Evolutionary conservation across 106 monocot species (phyloP).

Genomic region (Dioscorea zingiberensis): DNA sequence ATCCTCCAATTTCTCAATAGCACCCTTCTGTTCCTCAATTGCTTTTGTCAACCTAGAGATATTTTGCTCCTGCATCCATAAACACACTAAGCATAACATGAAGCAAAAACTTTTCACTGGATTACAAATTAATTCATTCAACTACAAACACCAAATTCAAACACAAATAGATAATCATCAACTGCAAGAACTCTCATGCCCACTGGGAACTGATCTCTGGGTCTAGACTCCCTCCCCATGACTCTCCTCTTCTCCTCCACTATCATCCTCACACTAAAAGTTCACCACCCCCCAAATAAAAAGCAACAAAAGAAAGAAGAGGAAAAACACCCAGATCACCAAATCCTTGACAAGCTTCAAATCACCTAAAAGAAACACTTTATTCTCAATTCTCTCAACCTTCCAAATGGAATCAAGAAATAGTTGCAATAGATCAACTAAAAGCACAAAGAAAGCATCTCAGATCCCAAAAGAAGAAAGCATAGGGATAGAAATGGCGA

Average conservation of each 20-base stretch:
- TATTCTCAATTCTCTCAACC: not conserved
- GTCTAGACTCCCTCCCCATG: constrained; percentile 1
- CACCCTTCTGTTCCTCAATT: too few relatives aligned
- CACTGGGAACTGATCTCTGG: constrained; percentile 13
- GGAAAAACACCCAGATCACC: constrained; percentile 6
- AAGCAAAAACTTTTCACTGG: too few relatives aligned
- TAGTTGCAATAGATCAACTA: not conserved
- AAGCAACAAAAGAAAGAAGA: too few relatives aligned
- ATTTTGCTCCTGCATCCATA: too few relatives aligned
- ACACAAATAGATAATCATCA: constrained; percentile 13
- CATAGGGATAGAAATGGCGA: not conserved
- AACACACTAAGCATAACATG: too few relatives aligned
- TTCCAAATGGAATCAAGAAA: not conserved
- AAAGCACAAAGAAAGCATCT: not conserved
- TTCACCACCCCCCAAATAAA: too few relatives aligned
- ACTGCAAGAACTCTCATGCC: constrained; percentile 21
- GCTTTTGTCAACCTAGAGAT: too few relatives aligned
- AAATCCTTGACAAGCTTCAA: not conserved
- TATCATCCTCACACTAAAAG: not conserved
- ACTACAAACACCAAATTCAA: not conserved
- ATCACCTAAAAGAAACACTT: not conserved
- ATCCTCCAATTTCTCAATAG: too few relatives aligned
- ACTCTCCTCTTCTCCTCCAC: constrained; percentile 1
- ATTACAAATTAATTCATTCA: too few relatives aligned
- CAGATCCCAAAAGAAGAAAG: not conserved